Conservation (phyloP, 768 basidiomycete genomes). For the Rhodotorula graminis region DNA sequence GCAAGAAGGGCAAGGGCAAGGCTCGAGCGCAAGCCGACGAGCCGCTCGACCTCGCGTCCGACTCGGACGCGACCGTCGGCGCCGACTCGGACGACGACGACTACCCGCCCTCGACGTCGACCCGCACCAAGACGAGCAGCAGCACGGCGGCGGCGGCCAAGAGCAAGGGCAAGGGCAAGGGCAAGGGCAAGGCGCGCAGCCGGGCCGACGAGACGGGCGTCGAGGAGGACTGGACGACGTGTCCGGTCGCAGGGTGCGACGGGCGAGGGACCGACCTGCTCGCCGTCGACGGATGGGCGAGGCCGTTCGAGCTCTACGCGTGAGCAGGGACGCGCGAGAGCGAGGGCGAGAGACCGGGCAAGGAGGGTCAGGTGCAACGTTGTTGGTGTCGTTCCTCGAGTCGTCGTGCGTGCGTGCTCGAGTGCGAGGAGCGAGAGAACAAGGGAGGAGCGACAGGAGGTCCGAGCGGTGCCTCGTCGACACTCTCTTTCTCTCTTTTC, state of each 20-base stretch:
- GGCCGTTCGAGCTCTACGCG: conserved; percentile 26
- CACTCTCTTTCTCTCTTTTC: no score
- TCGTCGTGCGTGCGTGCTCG: no score
- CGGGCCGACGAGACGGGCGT: conserved; percentile 23
- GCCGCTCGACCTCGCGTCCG: not conserved
- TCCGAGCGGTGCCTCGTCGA: no score
- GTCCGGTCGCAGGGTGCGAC: conserved; percentile 23
- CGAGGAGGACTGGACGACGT: conserved; percentile 29
- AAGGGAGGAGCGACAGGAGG: no score
- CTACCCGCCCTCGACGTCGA: no score
- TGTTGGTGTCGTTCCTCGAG: no score
- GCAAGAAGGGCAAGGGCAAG: conserved; percentile 20
- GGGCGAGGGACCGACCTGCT: conserved; percentile 13
- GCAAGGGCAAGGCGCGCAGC: conserved; percentile 18
- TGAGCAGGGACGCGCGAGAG: not conserved
- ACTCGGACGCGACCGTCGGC: no score
- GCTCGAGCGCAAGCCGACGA: conserved; percentile 1
- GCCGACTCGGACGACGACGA: no score
- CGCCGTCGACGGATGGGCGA: conserved; percentile 2
- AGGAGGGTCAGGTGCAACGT: no score
- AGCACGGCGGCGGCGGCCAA: not conserved
- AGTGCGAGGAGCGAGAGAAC: no score
- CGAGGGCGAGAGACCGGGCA: not conserved
- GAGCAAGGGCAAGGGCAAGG: conserved; percentile 17
- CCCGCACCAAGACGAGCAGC: not conserved